Evolutionary conservation across 2,329 filamentous ascomycete genomes (phyloP).

Genomic region (Epichloe gansuensis): DNA sequence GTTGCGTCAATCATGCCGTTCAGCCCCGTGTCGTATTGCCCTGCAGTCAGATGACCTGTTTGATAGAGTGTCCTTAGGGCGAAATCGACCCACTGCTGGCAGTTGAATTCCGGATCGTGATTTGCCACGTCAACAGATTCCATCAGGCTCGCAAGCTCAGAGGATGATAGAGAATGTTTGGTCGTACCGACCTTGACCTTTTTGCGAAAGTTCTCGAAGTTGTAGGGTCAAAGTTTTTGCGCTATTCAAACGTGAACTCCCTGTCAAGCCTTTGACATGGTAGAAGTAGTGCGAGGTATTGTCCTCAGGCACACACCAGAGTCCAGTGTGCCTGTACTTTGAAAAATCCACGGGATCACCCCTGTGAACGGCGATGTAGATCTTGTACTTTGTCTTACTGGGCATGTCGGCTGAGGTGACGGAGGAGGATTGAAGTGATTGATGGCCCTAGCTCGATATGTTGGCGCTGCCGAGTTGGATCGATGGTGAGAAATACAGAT

Average conservation of each 20-base stretch:
- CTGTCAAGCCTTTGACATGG: slow-evolving; percentile 1
- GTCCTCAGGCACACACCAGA: slow-evolving; percentile 5
- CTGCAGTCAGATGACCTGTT: slow-evolving; percentile 1
- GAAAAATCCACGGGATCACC: slow-evolving; percentile 1
- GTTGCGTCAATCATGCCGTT: slow-evolving; percentile 6
- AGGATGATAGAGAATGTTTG: not conserved
- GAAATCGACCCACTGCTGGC: slow-evolving; percentile 5
- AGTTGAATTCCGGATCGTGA: slow-evolving; percentile 6
- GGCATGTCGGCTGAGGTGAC: not conserved
- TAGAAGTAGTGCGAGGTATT: not conserved
- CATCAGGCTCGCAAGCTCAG: slow-evolving; percentile 1
- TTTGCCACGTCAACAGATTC: slow-evolving; percentile 1
- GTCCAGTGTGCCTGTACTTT: slow-evolving; percentile 6
- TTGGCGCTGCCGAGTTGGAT: too few relatives aligned
- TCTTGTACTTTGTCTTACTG: slow-evolving; percentile 3
- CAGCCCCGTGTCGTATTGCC: slow-evolving; percentile 5
- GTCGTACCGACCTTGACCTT: slow-evolving; percentile 1
- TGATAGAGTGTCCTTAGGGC: slow-evolving; percentile 3
- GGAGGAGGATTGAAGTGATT: too few relatives aligned
- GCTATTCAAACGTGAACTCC: not conserved
- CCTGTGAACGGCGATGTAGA: slow-evolving; percentile 3
- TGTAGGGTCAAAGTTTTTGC: slow-evolving; percentile 1
- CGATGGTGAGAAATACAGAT: too few relatives aligned
- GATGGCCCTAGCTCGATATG: too few relatives aligned
- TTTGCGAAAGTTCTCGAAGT: not conserved